A percentile compares a stretch with the other conserved stretches of the same genome.
phyloP scores from a whole-genome alignment of 495 filamentous ascomycete species.

The Neurospora sp. region DNA sequence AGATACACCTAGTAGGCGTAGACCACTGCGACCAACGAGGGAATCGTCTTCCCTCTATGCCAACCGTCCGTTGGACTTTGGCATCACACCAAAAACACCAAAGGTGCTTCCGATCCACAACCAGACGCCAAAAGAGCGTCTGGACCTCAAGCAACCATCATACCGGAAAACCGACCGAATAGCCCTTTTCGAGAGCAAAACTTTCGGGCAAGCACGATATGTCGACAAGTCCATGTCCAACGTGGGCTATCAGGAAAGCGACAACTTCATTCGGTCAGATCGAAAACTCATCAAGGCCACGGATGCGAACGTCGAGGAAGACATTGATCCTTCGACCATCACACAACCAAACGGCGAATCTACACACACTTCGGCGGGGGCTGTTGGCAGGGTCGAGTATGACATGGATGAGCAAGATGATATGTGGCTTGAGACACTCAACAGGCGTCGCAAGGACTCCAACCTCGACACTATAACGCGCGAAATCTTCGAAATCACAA shows the following conservation, averaged over 20 bases:
- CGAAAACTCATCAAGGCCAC: conserved; percentile 63
- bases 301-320: conserved; percentile 73
- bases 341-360: conserved; percentile 52
- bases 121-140: conserved; percentile 45
- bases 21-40: conserved; percentile 34
- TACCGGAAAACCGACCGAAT: conserved; percentile 48
- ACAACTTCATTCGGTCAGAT: conserved; percentile 71
- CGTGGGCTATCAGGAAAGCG: conserved; percentile 89
- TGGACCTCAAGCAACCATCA: conserved; percentile 49
- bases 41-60: conserved; percentile 39
- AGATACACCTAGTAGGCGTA: conserved; percentile 36
- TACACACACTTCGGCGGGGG: conserved; percentile 22
- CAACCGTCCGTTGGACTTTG: conserved; percentile 30
- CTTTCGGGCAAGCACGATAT: conserved; percentile 43
- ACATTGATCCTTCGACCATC: conserved; percentile 55
- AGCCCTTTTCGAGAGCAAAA: conserved; percentile 45
- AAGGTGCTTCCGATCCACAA: conserved; percentile 44
- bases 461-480: conserved; percentile 75
- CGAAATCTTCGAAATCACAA: conserved; percentile 91
- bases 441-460: conserved; percentile 58
- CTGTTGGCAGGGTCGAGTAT: conserved; percentile 80
- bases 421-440: conserved; percentile 83
- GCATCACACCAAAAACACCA: conserved; percentile 30
- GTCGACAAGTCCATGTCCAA: conserved; percentile 90
- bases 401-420: conserved; percentile 99